Base-by-base conservation (phyloP, 805 yeast genomes). In the Kuraishia molischiana region DNA sequence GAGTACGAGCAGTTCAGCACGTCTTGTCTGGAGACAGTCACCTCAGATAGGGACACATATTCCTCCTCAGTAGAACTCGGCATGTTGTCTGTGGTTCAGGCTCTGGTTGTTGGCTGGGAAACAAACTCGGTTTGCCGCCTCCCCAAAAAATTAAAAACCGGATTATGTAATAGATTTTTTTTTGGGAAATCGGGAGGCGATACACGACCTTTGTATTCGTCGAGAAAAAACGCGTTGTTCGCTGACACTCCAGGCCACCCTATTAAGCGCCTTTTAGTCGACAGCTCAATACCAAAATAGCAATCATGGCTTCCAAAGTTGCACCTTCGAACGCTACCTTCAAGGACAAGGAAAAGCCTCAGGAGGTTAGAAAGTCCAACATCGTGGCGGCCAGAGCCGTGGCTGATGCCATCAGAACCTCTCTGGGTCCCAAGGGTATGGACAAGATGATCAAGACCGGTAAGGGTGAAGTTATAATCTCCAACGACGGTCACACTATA, bases 351-450 rank as follows among this genome's bases (percentile, higher is more conserved):
- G 96, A 89, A 51, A 87, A 89, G 70, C 97, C 97, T 19, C 89
- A 81, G 56, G 97, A 89, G 61, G 95, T 87, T 38, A 81, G 97
- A 45, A 78, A 75, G 60, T 76, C 89, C 38, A 87, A 87, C 56
- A 86, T 89, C 47, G 69, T 82, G 45, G 96, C 96, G 3, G 97
- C 96, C 5, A 70, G 90, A 51, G 95, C 96, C 4, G 96, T 87
- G 19, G 87, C 95, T 3, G 96, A 87, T 60, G 96, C 96, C 35
- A 85, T 87, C 51, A 74, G 96, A 60, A 89, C 97, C 4, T 82
- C 97, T 13, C 67, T 92, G 42, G 99, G 99, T 17, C 99, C 99
- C 40, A 90, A 87, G 61, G 99, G 99, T 43, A 92, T 92, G 98
- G 99, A 92, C 61, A 92, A 92, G 67, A 90, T 92, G 97, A 86